A percentile compares a stretch with the other conserved stretches of the same genome.
Evolutionary conservation across 129 eudicot genomes (phyloP).

Genomic region (Saposhnikovia divaricata): DNA sequence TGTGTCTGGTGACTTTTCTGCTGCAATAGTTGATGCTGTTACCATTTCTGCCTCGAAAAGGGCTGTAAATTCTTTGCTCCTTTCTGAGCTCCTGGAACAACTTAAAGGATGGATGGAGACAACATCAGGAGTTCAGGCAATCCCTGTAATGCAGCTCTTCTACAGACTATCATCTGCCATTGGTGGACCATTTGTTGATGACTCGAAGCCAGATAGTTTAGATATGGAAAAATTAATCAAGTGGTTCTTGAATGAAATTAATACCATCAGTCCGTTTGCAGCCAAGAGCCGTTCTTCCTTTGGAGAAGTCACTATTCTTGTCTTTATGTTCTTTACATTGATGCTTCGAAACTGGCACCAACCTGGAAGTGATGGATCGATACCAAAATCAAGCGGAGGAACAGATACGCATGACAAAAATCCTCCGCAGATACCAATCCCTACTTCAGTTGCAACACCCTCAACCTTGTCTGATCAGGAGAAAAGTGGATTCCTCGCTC

Average conservation of each 20-base stretch:
- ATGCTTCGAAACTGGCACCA: conserved; percentile 98
- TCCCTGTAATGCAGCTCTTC: conserved; percentile 92
- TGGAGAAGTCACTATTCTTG: conserved; percentile 80
- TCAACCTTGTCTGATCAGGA: conserved; percentile 55
- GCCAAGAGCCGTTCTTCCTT: conserved; percentile 66
- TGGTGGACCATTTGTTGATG: conserved; percentile 94
- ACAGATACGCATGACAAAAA: conserved; percentile 62
- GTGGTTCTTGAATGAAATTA: conserved; percentile 88
- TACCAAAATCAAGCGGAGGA: conserved; percentile 52
- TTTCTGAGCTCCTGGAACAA: conserved; percentile 80
- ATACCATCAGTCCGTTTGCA: conserved; percentile 50
- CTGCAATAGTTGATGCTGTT: conserved; percentile 69
- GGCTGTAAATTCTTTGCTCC: conserved; percentile 82
- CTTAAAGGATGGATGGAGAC: conserved; percentile 90
- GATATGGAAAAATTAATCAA: conserved; percentile 75
- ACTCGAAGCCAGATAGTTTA: conserved; percentile 57
- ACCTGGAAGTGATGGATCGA: conserved; percentile 66
- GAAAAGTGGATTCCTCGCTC: conserved; percentile 63
- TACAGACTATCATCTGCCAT: conserved; percentile 90
- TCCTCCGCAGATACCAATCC: conserved; percentile 27
- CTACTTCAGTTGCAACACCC: conserved; percentile 35
- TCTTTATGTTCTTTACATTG: conserved; percentile 91
- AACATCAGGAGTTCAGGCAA: conserved; percentile 78
- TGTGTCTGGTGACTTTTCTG: conserved; percentile 60
- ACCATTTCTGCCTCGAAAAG: conserved; percentile 96